Conservation (phyloP, 345 rosid genomes). For the Brassica nigra region DNA sequence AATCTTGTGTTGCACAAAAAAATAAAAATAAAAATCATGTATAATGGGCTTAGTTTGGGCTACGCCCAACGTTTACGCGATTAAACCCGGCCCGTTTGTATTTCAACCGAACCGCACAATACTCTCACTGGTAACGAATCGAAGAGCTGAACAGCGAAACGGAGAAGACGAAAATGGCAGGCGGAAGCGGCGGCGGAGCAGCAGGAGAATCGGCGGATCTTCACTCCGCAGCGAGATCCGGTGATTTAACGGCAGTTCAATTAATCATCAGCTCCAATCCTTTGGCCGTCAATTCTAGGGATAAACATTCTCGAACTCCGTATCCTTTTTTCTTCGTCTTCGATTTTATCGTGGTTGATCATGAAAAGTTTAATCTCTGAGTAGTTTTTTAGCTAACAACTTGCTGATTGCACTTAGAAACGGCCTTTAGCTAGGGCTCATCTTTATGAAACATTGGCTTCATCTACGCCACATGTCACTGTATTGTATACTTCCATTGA, state of each 20-base stretch:
- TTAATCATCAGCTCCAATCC: constrained; percentile 65
- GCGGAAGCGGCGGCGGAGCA: constrained; percentile 31
- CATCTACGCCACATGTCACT: neutral
- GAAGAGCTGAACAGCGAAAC: constrained; percentile 25
- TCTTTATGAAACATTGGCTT: neutral
- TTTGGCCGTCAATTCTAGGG: constrained; percentile 74
- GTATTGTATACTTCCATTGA: neutral
- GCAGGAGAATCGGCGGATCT: constrained; percentile 46
- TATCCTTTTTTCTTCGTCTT: constrained; percentile 50
- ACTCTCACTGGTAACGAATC: constrained; percentile 11
- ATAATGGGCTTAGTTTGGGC: constrained; percentile 38
- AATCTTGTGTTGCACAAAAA: too few species aligned
- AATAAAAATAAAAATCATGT: neutral
- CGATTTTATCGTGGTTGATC: neutral
- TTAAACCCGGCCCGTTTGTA: neutral
- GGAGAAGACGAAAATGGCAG: constrained; percentile 30
- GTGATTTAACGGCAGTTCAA: constrained; percentile 67
- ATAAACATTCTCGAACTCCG: constrained; percentile 98
- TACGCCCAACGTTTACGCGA: neutral
- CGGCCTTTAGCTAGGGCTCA: neutral
- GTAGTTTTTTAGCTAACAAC: too few species aligned
- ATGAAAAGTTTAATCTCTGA: neutral
- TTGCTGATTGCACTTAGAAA: neutral
- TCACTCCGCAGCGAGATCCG: constrained; percentile 91
- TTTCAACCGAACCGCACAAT: constrained; percentile 14